These are phyloP conservation scores for Bertia moriformis DNA, from an alignment of 2,329 filamentous ascomycete species.

Conservation along the genomic window DNA sequence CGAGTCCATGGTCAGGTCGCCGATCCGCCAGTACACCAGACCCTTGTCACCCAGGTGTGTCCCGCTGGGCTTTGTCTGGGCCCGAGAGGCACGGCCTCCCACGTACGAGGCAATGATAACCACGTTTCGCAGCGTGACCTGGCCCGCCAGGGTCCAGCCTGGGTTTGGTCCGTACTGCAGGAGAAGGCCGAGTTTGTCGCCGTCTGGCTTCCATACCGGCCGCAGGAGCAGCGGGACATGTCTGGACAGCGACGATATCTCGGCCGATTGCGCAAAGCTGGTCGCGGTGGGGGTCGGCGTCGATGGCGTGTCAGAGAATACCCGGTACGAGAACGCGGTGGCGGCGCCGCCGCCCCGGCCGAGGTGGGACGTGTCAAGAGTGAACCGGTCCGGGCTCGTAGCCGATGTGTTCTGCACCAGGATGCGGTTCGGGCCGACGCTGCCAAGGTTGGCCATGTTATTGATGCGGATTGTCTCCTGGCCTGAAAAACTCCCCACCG, in stretches of 20 bases:
- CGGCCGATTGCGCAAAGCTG: constrained; percentile 33
- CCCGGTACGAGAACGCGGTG: constrained; percentile 82
- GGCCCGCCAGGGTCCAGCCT: constrained; percentile 29
- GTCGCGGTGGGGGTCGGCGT: constrained; percentile 42
- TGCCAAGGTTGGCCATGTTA: constrained; percentile 76
- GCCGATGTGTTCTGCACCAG: constrained; percentile 60
- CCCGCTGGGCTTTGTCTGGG: constrained; percentile 67
- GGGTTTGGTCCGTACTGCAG: constrained; percentile 77
- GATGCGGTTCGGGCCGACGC: constrained; percentile 82
- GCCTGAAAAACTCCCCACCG: constrained; percentile 23
- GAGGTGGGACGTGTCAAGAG: constrained; percentile 58
- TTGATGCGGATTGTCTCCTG: constrained; percentile 66
- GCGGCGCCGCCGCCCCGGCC: constrained; percentile 54
- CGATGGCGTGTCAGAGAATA: constrained; percentile 53
- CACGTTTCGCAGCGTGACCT: constrained; percentile 58
- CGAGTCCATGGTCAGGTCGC: constrained; percentile 55
- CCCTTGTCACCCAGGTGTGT: constrained; percentile 66
- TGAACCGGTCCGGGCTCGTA: constrained; percentile 66
- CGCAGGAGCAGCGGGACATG: constrained; percentile 63
- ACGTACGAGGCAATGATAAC: constrained; percentile 60
- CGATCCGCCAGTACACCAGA: constrained; percentile 67
- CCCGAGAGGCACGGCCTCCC: constrained; percentile 46
- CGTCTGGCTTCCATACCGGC: constrained; percentile 70
- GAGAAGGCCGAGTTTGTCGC: constrained; percentile 73
- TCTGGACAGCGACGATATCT: constrained; percentile 19